Base-by-base conservation (phyloP, 2,329 filamentous ascomycete genomes). In the Gnomoniopsis smithogilvyi region DNA sequence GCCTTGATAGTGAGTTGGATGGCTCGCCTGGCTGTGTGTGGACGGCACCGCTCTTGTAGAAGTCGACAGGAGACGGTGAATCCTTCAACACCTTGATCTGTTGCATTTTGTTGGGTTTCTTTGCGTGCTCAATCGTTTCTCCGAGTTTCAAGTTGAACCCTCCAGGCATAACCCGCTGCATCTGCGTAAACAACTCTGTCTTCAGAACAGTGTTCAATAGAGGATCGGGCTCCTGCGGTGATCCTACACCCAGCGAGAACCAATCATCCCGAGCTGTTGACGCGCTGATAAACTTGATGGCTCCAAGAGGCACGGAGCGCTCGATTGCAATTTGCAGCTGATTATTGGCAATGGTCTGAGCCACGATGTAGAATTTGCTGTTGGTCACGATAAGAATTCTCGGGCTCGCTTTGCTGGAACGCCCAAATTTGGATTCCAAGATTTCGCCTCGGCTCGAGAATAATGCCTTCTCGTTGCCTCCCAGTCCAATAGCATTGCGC, bases 131-230 rank as follows among this genome's bases (percentile, higher is more conserved):
- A 66, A 99, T 93, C 60, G 81, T 82, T 30, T 95, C 88, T n/a
- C 79, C 85, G 63, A 98, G 89, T 74, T 90, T 92, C 51, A 99
- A 76, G 70, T 87, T 92, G 70, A 96, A 84, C 11, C 90, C 87
- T 10, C 90, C 91, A 3, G 90, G 87, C 74, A 96, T 90, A 54
- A 87, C 86, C 53, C 85, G 87, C 70, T 88, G 86, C 77, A 99
- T 87, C 64, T 97, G 93, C 0, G 94, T 96, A 70, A 98, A 96
- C 74, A 99, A 88, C 70, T 99, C 95, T 0, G 95, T 99, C 79
- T 99, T 99, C 74, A 99, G 87, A 21, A 97, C 78, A 70, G 95
- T 99, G 75, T 88, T 96, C 68, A 99, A 75, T 22, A 99, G 80
- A n/a, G 95, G 92, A 73, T 99, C 95, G 0, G 95, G 82, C 71